These are phyloP conservation scores for Aspergillus cejpii DNA, from an alignment of 2,329 filamentous ascomycete genomes.

Conservation along the genomic window DNA sequence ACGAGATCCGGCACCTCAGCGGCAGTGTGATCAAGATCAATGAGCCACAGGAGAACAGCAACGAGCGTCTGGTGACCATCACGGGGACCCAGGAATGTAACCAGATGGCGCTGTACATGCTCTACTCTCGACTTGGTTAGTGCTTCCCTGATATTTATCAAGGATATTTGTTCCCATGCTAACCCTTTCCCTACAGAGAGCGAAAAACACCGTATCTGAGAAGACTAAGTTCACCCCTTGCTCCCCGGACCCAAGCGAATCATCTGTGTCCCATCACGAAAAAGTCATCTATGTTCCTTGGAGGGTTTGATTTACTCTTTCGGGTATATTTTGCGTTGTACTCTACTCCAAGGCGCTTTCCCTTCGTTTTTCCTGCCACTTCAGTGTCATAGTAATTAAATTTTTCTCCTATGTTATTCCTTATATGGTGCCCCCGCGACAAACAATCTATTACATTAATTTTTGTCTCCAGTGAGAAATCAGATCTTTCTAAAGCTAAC, in stretches of 20 bases:
- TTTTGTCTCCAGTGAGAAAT: neutral
- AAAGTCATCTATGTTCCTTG: slow-evolving; percentile 25
- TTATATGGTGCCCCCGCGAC: neutral
- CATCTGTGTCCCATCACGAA: slow-evolving; percentile 10
- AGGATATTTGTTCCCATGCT: neutral
- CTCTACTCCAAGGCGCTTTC: slow-evolving; percentile 28
- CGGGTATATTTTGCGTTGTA: slow-evolving; percentile 26
- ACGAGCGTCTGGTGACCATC: slow-evolving; percentile 93
- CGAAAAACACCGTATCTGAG: slow-evolving; percentile 65
- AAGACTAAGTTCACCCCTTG: slow-evolving; percentile 7
- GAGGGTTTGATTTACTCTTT: slow-evolving; percentile 14
- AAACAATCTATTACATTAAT: slow-evolving; percentile 5
- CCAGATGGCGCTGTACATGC: slow-evolving; percentile 99
- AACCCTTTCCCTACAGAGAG: slow-evolving; percentile 50
- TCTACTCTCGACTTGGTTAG: slow-evolving; percentile 90
- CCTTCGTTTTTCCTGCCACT: slow-evolving; percentile 1
- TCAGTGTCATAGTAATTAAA: slow-evolving; percentile 3
- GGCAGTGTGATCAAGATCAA: slow-evolving; percentile 99
- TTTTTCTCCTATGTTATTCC: neutral
- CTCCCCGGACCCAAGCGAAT: slow-evolving; percentile 8
- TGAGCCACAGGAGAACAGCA: slow-evolving; percentile 97
- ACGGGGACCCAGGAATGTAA: slow-evolving; percentile 98
- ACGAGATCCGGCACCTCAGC: slow-evolving; percentile 93
- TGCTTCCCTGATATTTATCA: slow-evolving; percentile 2
- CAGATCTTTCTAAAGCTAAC: slow-evolving; percentile 35